Evolutionary conservation across 805 yeast genomes (phyloP), one percentile per base, ranked within the genome.

Genomic region (Yarrowia sp.): DNA sequence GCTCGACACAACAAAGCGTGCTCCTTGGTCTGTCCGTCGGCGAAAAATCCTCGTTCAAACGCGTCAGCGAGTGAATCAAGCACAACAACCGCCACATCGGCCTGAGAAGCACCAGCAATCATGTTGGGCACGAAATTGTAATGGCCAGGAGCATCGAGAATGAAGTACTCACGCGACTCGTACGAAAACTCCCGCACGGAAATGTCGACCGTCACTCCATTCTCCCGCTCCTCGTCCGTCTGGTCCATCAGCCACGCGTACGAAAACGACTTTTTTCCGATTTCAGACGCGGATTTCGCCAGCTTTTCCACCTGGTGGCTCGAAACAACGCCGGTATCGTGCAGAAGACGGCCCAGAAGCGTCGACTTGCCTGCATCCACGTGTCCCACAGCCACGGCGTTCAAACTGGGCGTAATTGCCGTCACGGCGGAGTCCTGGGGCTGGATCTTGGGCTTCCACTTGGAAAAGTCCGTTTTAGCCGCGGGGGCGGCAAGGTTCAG

Each of bases 311-410:
- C 79, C 0, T 87, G 82, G 59, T 85, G 83, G 38, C 85, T 81
- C 70, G 86, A 88, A 5, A 89, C 85, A 2, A 85, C 85, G 8
- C 88, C 88, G 28, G 83, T 74, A 70, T 89, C 93, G 66, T 83
- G 85, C 43, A 89, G 73, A 40, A 89, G 73, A 52, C 95, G 75
- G 7, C 96, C 96, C 83, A 89, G 83, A 59, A 89, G 78, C 0
- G 96, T 89, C 2, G 92, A 87, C 71, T 89, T 89, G 16, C 96
- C 96, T 0, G 93, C 90, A 74, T 89, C 96, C 7, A 89, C 93
- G 73, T 89, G 96, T 11, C 96, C 95, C 68, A 89, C 87, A 4
- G 89, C 91, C 35, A 89, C 92, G 70, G 88, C 88, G n/a, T 88
- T 83, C 58, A 86, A 76, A 64, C 79, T 82, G 1, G 89, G 88